Base-by-base conservation (phyloP, 495 filamentous ascomycete species). In the Oidiodendron maius region DNA sequence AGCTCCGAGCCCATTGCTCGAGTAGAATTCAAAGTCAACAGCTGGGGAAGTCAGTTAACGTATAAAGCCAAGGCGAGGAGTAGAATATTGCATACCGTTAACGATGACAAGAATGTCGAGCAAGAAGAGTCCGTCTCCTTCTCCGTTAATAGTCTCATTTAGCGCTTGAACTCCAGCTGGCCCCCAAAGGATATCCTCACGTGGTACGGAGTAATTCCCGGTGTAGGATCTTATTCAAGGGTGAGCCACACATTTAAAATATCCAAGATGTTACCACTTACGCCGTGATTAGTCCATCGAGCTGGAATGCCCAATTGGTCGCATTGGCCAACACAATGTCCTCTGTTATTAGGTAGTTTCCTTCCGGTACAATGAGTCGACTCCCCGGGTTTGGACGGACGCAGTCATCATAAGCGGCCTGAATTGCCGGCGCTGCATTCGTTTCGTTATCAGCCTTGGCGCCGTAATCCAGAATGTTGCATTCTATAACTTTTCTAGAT, bases 51-150 rank as follows among this genome's bases (percentile, higher is more conserved):
- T n/a, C n/a, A n/a, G n/a, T n/a, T n/a, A n/a, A n/a, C n/a, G n/a
- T n/a, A n/a, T n/a, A n/a, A n/a, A n/a, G n/a, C n/a, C n/a, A n/a
- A n/a, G n/a, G n/a, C n/a, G n/a, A n/a, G n/a, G n/a, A n/a, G n/a
- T n/a, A n/a, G n/a, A n/a, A n/a, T n/a, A n/a, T n/a, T n/a, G n/a
- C n/a, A n/a, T n/a, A n/a, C n/a, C 60, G 30, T 74, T 64, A 48
- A 72, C 61, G 46, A 77, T 61, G 21, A 62, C 60, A 35, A 75
- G 69, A 61, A 72, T 71, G 51, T 75, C 72, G 2, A 68, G 70
- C 13, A 57, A 63, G 8, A 59, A 62, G 2, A 53, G 59, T 1
- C 64, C 67, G 18, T 57, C 58, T 15, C 63, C 57, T 39, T 72
- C 63, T 46, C 70, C 61, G 47, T 72, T 61, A 25, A 56, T 61